Percentiles rank a stretch among this genome's conserved stretches.
These are phyloP conservation scores for Calycina marina DNA, from an alignment of 2,329 filamentous ascomycete species.

Conservation along the genomic window DNA sequence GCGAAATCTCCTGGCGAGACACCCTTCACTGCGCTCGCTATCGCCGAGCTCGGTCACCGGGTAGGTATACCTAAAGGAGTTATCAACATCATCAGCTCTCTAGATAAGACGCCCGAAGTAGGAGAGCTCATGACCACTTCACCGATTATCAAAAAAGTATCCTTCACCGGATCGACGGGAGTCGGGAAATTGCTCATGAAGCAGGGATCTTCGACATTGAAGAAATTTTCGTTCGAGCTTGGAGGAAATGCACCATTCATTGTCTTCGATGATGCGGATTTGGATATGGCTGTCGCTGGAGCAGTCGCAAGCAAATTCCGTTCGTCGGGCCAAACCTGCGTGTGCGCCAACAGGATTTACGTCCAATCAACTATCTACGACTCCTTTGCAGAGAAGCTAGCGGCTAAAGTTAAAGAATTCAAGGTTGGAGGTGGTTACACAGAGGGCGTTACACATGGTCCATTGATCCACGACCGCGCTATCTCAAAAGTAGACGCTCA, in stretches of 20 bases:
- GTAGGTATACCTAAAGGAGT: conserved; percentile 86
- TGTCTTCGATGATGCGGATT: conserved; percentile 87
- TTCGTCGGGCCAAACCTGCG: conserved; percentile 88
- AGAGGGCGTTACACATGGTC: conserved; percentile 60
- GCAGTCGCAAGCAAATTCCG: conserved; percentile 86
- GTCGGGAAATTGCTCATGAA: conserved; percentile 73
- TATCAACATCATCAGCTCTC: conserved; percentile 72
- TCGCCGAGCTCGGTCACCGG: conserved; percentile 73
- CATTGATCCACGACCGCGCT: conserved; percentile 74
- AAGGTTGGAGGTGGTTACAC: conserved; percentile 64
- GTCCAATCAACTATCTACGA: conserved; percentile 70
- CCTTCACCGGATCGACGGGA: conserved; percentile 72
- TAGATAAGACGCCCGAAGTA: conserved; percentile 66
- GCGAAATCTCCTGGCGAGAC: conserved; percentile 87
- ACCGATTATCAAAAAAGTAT: conserved; percentile 71
- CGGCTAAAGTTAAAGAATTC: conserved; percentile 58
- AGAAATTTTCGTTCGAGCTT: conserved; percentile 74
- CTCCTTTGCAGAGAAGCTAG: conserved; percentile 52
- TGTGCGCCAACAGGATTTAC: conserved; percentile 75
- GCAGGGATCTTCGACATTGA: conserved; percentile 69
- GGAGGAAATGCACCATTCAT: conserved; percentile 95
- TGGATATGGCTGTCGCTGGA: conserved; percentile 71
- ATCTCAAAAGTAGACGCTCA: conserved; percentile 66
- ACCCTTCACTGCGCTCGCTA: conserved; percentile 74
- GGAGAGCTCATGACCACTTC: conserved; percentile 65